Evolutionary conservation across 2,329 filamentous ascomycete species (phyloP), one percentile per base, ranked within the genome.

Genomic region (Alternaria viburni): DNA sequence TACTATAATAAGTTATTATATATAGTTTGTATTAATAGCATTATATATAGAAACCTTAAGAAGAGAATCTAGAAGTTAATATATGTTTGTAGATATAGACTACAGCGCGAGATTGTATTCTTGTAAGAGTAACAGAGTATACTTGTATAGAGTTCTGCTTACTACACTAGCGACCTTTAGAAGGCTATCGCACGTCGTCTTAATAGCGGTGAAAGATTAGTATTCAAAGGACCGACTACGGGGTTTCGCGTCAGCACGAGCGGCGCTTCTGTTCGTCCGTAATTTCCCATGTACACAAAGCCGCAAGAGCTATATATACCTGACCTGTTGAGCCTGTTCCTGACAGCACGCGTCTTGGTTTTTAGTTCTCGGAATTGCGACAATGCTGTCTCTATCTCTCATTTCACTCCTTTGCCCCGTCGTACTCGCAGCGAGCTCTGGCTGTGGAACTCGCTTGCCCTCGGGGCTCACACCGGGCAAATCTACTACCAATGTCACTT

Each of bases 401-500:
- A 9, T 57, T 10, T 21, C 56, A 2, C 17, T 23, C 6, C 49
- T 63, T 25, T 17, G 25, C 9, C 51, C 64, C 8, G 0, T 32
- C 5, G 59, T 59, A 4, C 45, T 54, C n/a, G 62, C 54, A 36
- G 62, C 61, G 6, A 69, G 68, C 41, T 12, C 61, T 12, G 73
- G 73, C 17, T 75, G 73, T 47, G 61, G 36, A 3, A 55, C 49
- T 4, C 1, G 60, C 1, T 54, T 73, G 1, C 65, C 72, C 12
- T 9, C 41, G 3, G 59, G 36, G 2, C 62, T 74, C 1, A 56
- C 52, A 10, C 69, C 71, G 1, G 72, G 73, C 6, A 50, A 62
- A 2, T 62, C 73, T 26, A 68, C 72, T 1, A 36, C 60, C 25
- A 73, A 69, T 26, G 52, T 75, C 10, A 73, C 70, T 0, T 36